Evolutionary conservation across 305 asterid genomes (phyloP), one percentile per base, ranked within the genome.

Genomic region (Salvia sclarea): DNA sequence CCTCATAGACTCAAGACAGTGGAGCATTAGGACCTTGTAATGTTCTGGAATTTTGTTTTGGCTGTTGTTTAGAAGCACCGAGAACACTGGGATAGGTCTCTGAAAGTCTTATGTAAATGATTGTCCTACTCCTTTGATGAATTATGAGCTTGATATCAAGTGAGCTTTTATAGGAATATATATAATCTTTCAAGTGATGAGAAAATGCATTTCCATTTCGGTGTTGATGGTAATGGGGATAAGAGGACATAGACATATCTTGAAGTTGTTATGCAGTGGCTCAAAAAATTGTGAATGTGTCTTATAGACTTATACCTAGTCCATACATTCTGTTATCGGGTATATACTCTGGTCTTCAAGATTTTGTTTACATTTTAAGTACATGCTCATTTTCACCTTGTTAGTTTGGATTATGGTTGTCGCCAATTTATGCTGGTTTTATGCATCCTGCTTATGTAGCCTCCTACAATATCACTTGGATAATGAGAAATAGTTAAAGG

Each of bases 11-110:
- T 44, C 37, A 41, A 31, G 54, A 35, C 18, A 38, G 35, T 49
- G 33, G 54, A 48, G 22, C 61, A 21, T 47, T 47, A 58, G 49
- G 33, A 69, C 6, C 40, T 60, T 37, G 30, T 28, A 30, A 55
- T 13, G 21, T 54, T 30, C 25, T 12, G 75, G 7, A 5, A 20
- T 18, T 21, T 49, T 40, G 35, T 49, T 54, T n/a, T 54, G 12
- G 21, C 44, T 37, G 2, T 37, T 37, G 41, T 8, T n/a, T 21
- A 22, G 33, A 11, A 20, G 35, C 22, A 21, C 8, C 57, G 22
- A 50, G 33, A 50, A 3, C 30, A 6, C 55, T 17, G 55, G 7
- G 16, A 50, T 68, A 12, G 31, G 43, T 10, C 12, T 41, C 20
- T 24, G 31, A 38, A 12, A 54, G 17, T 47, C 8, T 17, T 16